phyloP scores from a whole-genome alignment of 1,284 basidiomycete genomes.

The Megacollybia platyphylla region DNA sequence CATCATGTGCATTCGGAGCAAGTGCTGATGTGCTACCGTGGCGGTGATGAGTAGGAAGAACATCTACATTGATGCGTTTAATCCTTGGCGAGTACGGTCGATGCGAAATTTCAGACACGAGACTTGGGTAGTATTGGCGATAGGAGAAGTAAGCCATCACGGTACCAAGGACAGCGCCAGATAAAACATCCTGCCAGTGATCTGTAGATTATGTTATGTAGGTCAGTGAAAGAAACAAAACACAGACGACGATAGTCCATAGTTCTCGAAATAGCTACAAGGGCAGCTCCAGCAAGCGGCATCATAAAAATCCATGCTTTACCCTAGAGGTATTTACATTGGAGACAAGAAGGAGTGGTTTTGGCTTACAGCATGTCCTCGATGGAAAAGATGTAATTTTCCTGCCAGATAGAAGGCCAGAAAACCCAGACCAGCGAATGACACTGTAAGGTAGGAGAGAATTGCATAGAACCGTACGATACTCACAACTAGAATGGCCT shows the following conservation, averaged over 20 bases:
- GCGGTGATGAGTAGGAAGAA: constrained; percentile 23
- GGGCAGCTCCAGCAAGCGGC: constrained; percentile 68
- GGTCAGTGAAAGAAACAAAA: background rate
- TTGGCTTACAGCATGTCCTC: constrained; percentile 59
- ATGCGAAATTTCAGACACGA: constrained; percentile 49
- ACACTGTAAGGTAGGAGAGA: constrained; percentile 34
- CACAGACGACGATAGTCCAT: constrained; percentile 78
- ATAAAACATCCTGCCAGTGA: constrained; percentile 82
- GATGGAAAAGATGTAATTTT: constrained; percentile 79
- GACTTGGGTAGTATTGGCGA: constrained; percentile 67
- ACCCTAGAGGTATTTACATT: constrained; percentile 24
- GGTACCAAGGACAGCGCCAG: constrained; percentile 70
- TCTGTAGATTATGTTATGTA: constrained; percentile 26
- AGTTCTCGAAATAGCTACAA: constrained; percentile 86
- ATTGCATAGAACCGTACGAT: background rate
- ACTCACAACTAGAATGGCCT: constrained; percentile 77
- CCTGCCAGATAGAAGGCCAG: constrained; percentile 82
- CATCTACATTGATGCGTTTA: constrained; percentile 25
- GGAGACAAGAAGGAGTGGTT: background rate
- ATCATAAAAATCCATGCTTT: constrained; percentile 78
- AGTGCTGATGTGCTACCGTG: constrained; percentile 5
- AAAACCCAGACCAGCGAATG: constrained; percentile 89
- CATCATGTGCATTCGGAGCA: constrained; percentile 1
- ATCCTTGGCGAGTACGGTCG: constrained; percentile 68
- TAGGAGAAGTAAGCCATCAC: constrained; percentile 67